Evolutionary conservation across 331 rosid species (phyloP), one percentile per base, ranked within the genome.

Genomic region (Saraca asoca): DNA sequence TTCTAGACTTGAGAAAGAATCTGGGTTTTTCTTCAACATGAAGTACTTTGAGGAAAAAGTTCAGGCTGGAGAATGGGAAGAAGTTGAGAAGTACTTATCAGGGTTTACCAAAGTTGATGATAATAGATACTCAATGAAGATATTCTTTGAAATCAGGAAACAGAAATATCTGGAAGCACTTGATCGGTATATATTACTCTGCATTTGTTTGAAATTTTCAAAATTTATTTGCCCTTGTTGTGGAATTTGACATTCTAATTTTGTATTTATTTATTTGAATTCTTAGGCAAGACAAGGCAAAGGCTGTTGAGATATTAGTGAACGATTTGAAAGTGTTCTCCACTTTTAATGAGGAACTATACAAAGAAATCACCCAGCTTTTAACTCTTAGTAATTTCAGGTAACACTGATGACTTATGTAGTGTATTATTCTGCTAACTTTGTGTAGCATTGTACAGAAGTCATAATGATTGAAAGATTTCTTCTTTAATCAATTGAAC

Each of bases 101-200:
- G 98, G 98, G 58, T 91, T 79, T 75, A 88, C 98, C 41, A 91
- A 86, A 87, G 88, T 85, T 16, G 95, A 88, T 68, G 96, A 91
- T 75, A 91, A 91, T 82, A 80, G 95, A 87, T 85, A 88, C 81
- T 91, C 98, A 6, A 83, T 88, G 90, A 91, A 91, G 83, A 83
- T 88, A 72, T 86, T 91, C 75, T 91, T 88, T 66, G 98, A 91
- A 71, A 83, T 91, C 74, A 81, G 90, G 79, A 91, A 91, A 84
- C 98, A 91, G 75, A 91, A 91, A 66, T 91, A 89, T 74, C 90
- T 91, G 9, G 96, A 91, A 89, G 98, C 96, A 38, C 96, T 91
- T 39, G 98, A 91, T 85, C 75, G 92, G 98, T 91, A 87, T 66
- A 68, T 60, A 34, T 68, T 44, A 58, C 33, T 66, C 38, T 56